These are phyloP conservation scores for Tricholoma saponaceum DNA, from an alignment of 768 basidiomycete genomes.

Conservation along the genomic window DNA sequence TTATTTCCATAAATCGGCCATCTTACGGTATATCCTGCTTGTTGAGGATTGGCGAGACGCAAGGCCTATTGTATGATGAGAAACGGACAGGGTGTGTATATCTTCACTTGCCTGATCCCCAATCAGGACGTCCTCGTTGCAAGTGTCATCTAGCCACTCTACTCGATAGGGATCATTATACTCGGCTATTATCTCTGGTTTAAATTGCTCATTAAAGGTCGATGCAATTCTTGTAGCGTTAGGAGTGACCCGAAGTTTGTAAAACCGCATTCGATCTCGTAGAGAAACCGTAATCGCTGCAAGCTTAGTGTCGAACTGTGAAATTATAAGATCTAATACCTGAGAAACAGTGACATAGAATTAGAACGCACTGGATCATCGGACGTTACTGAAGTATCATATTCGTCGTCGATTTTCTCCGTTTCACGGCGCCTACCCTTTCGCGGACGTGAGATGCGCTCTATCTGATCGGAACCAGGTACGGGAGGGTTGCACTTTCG, in stretches of 20 bases:
- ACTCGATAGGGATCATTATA: conserved; percentile 78
- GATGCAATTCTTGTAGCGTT: conserved; percentile 68
- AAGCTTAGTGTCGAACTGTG: conserved; percentile 74
- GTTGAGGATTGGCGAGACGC: conserved; percentile 62
- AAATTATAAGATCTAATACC: background rate
- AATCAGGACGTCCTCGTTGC: conserved; percentile 51
- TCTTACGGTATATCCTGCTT: conserved; percentile 65
- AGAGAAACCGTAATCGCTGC: conserved; percentile 66
- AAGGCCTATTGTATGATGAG: conserved; percentile 47
- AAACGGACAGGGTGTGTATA: background rate
- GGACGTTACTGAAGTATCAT: conserved; percentile 37
- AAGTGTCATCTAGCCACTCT: conserved; percentile 71
- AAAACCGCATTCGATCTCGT: conserved; percentile 81
- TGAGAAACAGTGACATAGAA: background rate
- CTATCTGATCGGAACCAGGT: conserved; percentile 38
- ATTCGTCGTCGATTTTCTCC: conserved; percentile 43
- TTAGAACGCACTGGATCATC: conserved; percentile 55
- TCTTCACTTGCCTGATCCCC: conserved; percentile 59
- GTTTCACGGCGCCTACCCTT: conserved; percentile 24
- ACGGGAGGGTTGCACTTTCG: conserved; percentile 50
- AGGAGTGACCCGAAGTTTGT: conserved; percentile 72
- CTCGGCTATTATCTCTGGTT: conserved; percentile 82
- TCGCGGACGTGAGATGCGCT: conserved; percentile 54
- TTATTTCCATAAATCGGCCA: conserved; percentile 81
- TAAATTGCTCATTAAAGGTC: conserved; percentile 79